Conservation (phyloP, 2,329 filamentous ascomycete species). For the Xylariales sp. region DNA sequence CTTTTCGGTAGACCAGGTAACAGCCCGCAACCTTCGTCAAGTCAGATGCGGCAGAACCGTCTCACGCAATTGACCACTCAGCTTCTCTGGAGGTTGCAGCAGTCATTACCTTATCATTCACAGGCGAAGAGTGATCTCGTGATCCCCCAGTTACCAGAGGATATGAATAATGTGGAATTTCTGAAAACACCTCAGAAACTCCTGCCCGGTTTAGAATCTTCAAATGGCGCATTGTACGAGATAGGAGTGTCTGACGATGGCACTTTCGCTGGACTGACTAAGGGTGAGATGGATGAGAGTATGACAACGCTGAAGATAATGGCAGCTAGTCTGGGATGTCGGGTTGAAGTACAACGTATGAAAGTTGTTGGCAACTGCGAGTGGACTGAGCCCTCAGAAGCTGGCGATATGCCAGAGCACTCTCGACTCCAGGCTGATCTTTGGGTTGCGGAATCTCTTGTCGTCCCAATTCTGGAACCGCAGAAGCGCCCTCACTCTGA, state of each 20-base stretch:
- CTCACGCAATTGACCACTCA: slow-evolving; percentile 92
- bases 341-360: slow-evolving; percentile 74
- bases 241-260: slow-evolving; percentile 96
- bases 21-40: slow-evolving; percentile 37
- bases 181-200: slow-evolving; percentile 50
- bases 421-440: slow-evolving; percentile 48
- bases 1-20: slow-evolving; percentile 21
- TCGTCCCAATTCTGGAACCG: slow-evolving; percentile 65
- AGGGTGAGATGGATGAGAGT: slow-evolving; percentile 90
- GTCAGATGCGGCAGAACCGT: slow-evolving; percentile 73
- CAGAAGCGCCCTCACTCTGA: slow-evolving; percentile 19
- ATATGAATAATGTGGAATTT: slow-evolving; percentile 40
- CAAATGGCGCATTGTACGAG: slow-evolving; percentile 88
- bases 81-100: slow-evolving; percentile 88
- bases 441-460: slow-evolving; percentile 84
- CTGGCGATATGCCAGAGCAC: slow-evolving; percentile 24
- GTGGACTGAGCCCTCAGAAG: slow-evolving; percentile 48
- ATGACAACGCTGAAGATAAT: slow-evolving; percentile 79
- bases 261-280: slow-evolving; percentile 78
- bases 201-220: slow-evolving; percentile 82
- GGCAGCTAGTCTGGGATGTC: slow-evolving; percentile 87
- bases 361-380: slow-evolving; percentile 84
- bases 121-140: slow-evolving; percentile 71
- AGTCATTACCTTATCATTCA: slow-evolving; percentile 87
- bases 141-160: slow-evolving; percentile 69